Conservation (phyloP, 2,329 filamentous ascomycete species). For the Hypoxylon sp. region DNA sequence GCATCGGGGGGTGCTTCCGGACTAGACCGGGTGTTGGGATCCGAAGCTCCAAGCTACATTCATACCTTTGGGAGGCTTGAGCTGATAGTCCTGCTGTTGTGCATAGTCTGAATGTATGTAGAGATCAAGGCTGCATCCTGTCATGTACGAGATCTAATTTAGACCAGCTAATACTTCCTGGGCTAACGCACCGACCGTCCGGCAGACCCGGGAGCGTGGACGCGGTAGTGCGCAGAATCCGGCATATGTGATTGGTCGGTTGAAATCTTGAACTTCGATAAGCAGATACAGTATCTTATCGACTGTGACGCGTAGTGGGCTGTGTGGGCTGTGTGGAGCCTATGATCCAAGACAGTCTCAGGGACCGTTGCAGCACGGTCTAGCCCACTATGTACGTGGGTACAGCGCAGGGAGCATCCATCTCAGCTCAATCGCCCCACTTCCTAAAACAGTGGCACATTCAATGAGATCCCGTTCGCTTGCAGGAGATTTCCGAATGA, state of each 20-base stretch:
- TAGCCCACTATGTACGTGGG: constrained; percentile 28
- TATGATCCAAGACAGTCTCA: constrained; percentile 32
- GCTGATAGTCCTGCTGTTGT: constrained; percentile 34
- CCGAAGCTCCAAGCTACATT: constrained; percentile 14
- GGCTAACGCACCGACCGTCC: constrained; percentile 27
- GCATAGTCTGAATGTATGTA: constrained; percentile 15
- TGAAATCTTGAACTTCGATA: not conserved
- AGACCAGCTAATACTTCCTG: constrained; percentile 28
- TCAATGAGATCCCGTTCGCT: constrained; percentile 41
- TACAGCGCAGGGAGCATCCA: not conserved
- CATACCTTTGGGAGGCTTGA: constrained; percentile 22
- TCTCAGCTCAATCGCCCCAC: constrained; percentile 45
- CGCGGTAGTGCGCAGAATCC: constrained; percentile 29
- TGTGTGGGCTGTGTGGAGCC: constrained; percentile 12
- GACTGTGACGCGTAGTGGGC: constrained; percentile 13
- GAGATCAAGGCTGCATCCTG: constrained; percentile 28
- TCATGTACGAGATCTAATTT: constrained; percentile 20
- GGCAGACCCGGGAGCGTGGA: constrained; percentile 35
- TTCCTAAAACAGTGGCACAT: constrained; percentile 36
- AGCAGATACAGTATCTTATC: constrained; percentile 12
- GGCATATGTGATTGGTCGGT: constrained; percentile 34
- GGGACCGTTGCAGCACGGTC: constrained; percentile 29
- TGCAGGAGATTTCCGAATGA: constrained; percentile 45
- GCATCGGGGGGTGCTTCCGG: constrained; percentile 12
- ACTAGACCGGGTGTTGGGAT: constrained; percentile 6